A percentile compares a stretch with the other conserved stretches of the same genome.
Evolutionary conservation across 306 rosid species (phyloP).

Genomic region (Amphicarpaea edgeworthii): DNA sequence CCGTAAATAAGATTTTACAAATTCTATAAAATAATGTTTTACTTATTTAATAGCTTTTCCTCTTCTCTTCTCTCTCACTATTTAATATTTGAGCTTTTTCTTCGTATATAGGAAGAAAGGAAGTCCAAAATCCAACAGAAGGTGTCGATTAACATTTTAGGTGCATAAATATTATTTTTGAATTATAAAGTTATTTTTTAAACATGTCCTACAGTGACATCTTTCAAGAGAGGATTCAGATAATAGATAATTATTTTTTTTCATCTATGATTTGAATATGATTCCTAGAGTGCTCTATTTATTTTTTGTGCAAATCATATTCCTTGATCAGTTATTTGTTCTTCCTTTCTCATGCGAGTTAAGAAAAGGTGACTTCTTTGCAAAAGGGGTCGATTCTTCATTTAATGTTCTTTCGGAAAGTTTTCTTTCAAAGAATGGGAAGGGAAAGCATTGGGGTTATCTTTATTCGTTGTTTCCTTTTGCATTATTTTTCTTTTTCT

Average conservation of each 20-base stretch:
- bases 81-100: too few species aligned
- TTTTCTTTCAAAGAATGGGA: constrained; percentile 3
- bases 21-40: background rate
- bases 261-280: background rate
- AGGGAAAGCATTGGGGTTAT: constrained; percentile 21
- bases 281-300: constrained; percentile 27
- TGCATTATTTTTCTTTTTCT: constrained; percentile 3
- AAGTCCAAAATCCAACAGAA: too few species aligned
- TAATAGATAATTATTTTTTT: background rate
- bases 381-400: constrained; percentile 21
- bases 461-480: constrained; percentile 31
- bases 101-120: too few species aligned
- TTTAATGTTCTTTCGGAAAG: constrained; percentile 40
- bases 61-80: background rate
- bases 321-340: constrained; percentile 4
- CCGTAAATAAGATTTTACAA: background rate
- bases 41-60: background rate
- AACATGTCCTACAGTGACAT: background rate
- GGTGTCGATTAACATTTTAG: too few species aligned
- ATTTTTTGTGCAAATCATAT: constrained; percentile 1
- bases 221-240: background rate
- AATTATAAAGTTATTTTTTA: too few species aligned
- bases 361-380: background rate
- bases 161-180: too few species aligned
- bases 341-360: constrained; percentile 6